Conservation (phyloP, 352 stramenopile species). For the Globisporangium canariense region DNA sequence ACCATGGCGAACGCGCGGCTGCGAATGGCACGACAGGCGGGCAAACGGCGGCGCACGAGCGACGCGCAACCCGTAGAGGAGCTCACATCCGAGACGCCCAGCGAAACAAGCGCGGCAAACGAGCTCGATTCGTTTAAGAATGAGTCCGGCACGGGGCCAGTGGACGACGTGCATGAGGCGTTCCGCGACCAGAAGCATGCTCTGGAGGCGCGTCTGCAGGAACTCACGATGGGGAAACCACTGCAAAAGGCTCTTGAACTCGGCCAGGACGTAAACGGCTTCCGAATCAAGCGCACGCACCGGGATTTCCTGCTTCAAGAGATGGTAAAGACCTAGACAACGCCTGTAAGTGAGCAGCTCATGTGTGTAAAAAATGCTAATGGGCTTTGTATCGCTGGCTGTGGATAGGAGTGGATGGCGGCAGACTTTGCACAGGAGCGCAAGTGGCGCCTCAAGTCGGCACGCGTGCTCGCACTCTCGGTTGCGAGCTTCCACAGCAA, state of each 20-base stretch:
- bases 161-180: conserved; percentile 24
- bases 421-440: conserved; percentile 91
- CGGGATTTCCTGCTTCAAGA: conserved; percentile 80
- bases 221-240: conserved; percentile 48
- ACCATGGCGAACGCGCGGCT: conserved; percentile 74
- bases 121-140: conserved; percentile 18
- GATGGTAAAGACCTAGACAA: conserved; percentile 34
- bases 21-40: conserved; percentile 46
- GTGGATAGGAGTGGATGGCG: conserved; percentile 85
- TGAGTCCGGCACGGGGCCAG: conserved; percentile 3
- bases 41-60: conserved; percentile 24
- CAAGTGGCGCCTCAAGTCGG: conserved; percentile 76
- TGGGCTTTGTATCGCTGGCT: neutral
- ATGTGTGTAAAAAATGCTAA: neutral
- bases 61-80: conserved; percentile 19
- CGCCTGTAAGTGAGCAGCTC: neutral
- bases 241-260: conserved; percentile 31
- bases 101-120: conserved; percentile 10
- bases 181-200: conserved; percentile 38
- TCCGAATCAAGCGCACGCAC: conserved; percentile 40
- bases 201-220: conserved; percentile 36
- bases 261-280: conserved; percentile 35
- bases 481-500: conserved; percentile 58
- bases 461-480: conserved; percentile 66
- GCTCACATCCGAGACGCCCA: conserved; percentile 24